Evolutionary conservation across 1,139 yeast species (phyloP).

Genomic region (Citeromyces siamensis): DNA sequence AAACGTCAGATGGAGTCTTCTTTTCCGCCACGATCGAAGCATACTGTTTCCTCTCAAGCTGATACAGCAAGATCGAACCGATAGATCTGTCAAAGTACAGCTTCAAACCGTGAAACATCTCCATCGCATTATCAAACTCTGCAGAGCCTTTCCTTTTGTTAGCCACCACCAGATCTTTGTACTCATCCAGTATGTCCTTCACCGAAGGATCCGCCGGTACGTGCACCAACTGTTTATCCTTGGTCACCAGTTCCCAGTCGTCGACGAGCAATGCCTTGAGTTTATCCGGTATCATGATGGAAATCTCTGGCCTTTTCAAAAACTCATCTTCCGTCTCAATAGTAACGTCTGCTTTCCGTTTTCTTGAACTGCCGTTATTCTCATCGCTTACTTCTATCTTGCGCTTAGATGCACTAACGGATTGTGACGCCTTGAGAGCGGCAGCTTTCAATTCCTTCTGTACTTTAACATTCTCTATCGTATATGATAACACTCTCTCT

Average conservation of each 20-base stretch:
- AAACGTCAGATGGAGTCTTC: constrained; percentile 30
- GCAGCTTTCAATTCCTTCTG: constrained; percentile 51
- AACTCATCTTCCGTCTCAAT: constrained; percentile 23
- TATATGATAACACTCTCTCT: constrained; percentile 56
- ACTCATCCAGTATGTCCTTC: constrained; percentile 36
- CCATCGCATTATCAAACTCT: constrained; percentile 46
- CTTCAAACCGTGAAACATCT: constrained; percentile 55
- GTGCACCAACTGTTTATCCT: constrained; percentile 54
- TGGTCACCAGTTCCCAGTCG: constrained; percentile 89
- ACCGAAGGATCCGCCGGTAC: constrained; percentile 49
- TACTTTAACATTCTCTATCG: constrained; percentile 52
- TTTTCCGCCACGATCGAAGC: constrained; percentile 21
- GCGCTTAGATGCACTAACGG: constrained; percentile 3
- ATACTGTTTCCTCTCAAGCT: constrained; percentile 78
- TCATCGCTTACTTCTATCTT: constrained; percentile 6
- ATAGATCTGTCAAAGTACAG: constrained; percentile 70
- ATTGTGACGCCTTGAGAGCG: constrained; percentile 22
- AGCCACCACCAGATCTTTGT: constrained; percentile 15
- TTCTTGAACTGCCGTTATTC: constrained; percentile 5
- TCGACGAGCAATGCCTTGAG: constrained; percentile 68
- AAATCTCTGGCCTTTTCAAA: constrained; percentile 33
- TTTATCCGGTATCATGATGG: constrained; percentile 44
- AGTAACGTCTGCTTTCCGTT: constrained; percentile 9
- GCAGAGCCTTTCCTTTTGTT: constrained; percentile 19
- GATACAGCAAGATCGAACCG: constrained; percentile 63